Conservation (phyloP, 208 protist genomes). For the Strigomonas culicis region DNA sequence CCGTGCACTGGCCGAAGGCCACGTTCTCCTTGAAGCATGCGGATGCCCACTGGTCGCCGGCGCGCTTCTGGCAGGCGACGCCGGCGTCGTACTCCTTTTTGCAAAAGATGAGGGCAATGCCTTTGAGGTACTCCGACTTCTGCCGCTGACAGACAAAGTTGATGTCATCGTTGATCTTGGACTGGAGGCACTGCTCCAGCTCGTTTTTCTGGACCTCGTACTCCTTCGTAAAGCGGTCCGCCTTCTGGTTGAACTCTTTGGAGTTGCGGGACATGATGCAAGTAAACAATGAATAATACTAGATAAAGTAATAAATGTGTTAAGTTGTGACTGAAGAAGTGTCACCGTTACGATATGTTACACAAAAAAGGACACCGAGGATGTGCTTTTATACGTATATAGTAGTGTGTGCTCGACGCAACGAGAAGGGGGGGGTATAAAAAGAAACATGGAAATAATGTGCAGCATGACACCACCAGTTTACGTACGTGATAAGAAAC, state of each 20-base stretch:
- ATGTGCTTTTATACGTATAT: no score
- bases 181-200: conserved; percentile 69
- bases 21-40: conserved; percentile 86
- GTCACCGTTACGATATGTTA: conserved; percentile 3
- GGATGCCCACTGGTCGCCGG: conserved; percentile 69
- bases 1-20: conserved; percentile 79
- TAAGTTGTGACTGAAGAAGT: background rate
- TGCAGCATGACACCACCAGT: background rate
- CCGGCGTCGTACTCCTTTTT: conserved; percentile 65
- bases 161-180: conserved; percentile 81
- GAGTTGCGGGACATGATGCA: conserved; percentile 72
- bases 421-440: conserved; percentile 7
- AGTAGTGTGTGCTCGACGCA: no score
- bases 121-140: conserved; percentile 71
- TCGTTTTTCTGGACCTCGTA: conserved; percentile 55
- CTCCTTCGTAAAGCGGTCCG: conserved; percentile 50
- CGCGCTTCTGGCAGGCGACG: conserved; percentile 67
- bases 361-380: no score
- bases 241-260: conserved; percentile 74
- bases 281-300: background rate
- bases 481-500: no score
- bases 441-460: background rate
- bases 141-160: conserved; percentile 84
- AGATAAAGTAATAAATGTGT: background rate
- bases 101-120: conserved; percentile 72